Percentiles rank a stretch among this genome's conserved stretches.
phyloP scores from a whole-genome alignment of 768 basidiomycete genomes.

The Trametes maxima region DNA sequence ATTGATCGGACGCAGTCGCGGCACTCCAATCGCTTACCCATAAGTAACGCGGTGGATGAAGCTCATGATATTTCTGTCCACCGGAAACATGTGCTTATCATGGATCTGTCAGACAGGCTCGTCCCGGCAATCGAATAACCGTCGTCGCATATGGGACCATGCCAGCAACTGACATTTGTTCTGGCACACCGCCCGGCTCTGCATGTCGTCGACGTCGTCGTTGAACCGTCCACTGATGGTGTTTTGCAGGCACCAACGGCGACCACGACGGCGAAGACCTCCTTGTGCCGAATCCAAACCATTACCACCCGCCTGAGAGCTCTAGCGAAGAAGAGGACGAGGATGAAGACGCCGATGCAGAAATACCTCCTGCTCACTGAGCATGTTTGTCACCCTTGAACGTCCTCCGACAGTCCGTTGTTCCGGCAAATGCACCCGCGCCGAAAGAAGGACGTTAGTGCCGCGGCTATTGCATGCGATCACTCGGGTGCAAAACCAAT shows the following conservation, averaged over 20 bases:
- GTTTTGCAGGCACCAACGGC: conserved; percentile 20
- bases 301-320: conserved; percentile 30
- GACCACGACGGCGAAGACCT: conserved; percentile 55
- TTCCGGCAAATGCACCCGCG: conserved; percentile 9
- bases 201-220: background rate
- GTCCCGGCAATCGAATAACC: too few relatives aligned
- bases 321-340: conserved; percentile 16
- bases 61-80: background rate
- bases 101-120: too few relatives aligned
- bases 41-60: background rate
- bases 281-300: conserved; percentile 72
- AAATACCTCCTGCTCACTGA: background rate
- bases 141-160: too few relatives aligned
- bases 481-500: conserved; percentile 4
- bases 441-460: background rate
- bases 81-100: background rate
- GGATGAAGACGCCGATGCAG: background rate
- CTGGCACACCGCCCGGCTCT: background rate
- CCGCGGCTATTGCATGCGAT: background rate
- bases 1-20: too few relatives aligned
- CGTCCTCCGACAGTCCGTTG: conserved; percentile 7
- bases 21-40: too few relatives aligned
- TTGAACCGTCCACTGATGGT: background rate
- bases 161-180: too few relatives aligned
- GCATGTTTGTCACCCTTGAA: background rate